Conservation (phyloP, 331 rosid species). For the Malus hybrid region DNA sequence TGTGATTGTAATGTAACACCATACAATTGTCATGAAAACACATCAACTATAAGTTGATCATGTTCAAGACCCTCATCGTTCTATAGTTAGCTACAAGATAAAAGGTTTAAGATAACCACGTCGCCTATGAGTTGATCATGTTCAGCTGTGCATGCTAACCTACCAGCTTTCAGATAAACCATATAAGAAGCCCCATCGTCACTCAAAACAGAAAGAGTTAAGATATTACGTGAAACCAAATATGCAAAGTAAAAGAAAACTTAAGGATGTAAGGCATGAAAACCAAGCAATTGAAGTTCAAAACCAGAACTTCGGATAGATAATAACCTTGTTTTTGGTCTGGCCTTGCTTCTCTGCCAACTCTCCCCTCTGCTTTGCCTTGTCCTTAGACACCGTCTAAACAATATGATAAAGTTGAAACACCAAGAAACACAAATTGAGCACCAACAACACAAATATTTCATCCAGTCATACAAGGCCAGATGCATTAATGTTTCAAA, state of each 20-base stretch:
- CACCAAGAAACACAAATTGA: constrained; percentile 11
- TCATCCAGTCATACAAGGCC: background rate
- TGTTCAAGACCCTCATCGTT: background rate
- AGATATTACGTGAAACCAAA: background rate
- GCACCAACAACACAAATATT: background rate
- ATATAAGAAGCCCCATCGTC: background rate
- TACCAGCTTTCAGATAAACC: background rate
- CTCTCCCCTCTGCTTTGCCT: constrained; percentile 45
- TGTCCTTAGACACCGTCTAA: constrained; percentile 47
- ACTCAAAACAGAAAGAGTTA: background rate
- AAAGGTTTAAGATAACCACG: background rate
- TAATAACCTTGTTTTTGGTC: constrained; percentile 75
- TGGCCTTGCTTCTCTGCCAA: constrained; percentile 38
- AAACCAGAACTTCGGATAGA: constrained; percentile 1
- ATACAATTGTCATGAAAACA: background rate
- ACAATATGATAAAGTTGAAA: constrained; percentile 1
- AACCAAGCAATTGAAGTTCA: background rate
- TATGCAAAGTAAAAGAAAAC: background rate
- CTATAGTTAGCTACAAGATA: background rate
- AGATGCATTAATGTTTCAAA: background rate
- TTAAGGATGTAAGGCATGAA: background rate
- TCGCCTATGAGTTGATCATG: too few relatives aligned
- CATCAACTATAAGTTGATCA: background rate
- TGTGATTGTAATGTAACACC: background rate
- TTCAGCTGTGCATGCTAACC: background rate